Conservation (phyloP, 768 basidiomycete genomes). For the Zangia roseola region DNA sequence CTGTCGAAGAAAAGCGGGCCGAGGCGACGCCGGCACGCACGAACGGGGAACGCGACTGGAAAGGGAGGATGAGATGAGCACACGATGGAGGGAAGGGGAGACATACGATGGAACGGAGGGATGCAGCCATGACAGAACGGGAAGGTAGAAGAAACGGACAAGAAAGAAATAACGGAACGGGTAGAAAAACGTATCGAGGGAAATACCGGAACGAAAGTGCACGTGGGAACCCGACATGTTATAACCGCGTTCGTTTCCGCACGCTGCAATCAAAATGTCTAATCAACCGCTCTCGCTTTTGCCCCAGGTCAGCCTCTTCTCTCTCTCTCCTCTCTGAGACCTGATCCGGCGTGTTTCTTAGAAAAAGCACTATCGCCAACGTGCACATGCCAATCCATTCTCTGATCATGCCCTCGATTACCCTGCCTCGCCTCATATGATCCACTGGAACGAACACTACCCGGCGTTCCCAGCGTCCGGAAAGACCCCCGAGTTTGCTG, state of each 20-base stretch:
- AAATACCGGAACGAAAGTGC: constrained; percentile 24
- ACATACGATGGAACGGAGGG: constrained; percentile 36
- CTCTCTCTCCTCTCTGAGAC: too few species aligned
- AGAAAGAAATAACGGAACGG: background rate
- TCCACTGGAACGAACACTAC: constrained; percentile 85
- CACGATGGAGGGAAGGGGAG: constrained; percentile 34
- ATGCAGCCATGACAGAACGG: constrained; percentile 44
- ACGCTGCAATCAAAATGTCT: too few species aligned
- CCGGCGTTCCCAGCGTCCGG: constrained; percentile 60
- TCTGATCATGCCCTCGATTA: constrained; percentile 89
- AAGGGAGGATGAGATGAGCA: constrained; percentile 8
- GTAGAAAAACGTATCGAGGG: constrained; percentile 16
- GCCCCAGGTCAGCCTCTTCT: constrained; percentile 45
- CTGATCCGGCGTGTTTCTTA: constrained; percentile 26
- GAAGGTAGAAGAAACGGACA: background rate
- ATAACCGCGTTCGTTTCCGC: too few species aligned
- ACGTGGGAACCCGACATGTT: constrained; percentile 14
- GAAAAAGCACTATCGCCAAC: constrained; percentile 84
- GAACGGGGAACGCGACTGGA: constrained; percentile 49
- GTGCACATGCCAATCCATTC: constrained; percentile 84
- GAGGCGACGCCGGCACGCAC: constrained; percentile 45
- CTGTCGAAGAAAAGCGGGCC: constrained; percentile 63
- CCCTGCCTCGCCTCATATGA: constrained; percentile 67
- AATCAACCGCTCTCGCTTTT: constrained; percentile 29
- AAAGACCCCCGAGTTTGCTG: constrained; percentile 88